These are phyloP conservation scores for Solanum bulbocastanum DNA, from an alignment of 257 asterid genomes.

Conservation along the genomic window DNA sequence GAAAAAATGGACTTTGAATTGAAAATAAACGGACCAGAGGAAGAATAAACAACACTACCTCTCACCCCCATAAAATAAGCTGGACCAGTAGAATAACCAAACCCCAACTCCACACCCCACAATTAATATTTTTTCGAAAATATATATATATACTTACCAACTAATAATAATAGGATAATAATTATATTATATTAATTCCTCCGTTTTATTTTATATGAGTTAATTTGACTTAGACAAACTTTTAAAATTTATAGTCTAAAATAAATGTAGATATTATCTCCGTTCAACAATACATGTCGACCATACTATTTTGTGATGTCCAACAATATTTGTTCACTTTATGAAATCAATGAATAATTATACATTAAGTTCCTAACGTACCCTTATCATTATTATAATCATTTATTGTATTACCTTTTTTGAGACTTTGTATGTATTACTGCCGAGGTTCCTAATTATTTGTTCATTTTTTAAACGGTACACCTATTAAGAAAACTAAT, in stretches of 20 bases:
- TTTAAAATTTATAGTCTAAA: not conserved
- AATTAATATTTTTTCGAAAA: not conserved
- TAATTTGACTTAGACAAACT: no score
- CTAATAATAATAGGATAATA: not conserved
- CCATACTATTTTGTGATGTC: no score
- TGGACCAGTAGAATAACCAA: not conserved
- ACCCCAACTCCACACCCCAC: slow-evolving; percentile 2
- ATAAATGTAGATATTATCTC: not conserved
- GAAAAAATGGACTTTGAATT: not conserved
- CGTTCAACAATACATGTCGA: no score
- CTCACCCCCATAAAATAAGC: not conserved
- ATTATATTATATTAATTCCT: not conserved
- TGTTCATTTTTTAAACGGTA: no score
- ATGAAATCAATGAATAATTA: no score
- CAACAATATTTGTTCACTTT: no score
- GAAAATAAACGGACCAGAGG: not conserved
- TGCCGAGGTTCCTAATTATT: no score
- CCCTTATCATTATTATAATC: no score
- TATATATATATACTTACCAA: not conserved
- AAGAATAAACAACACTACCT: not conserved
- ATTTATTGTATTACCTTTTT: no score
- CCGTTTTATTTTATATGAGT: not conserved
- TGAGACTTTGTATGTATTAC: no score
- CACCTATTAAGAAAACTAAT: no score
- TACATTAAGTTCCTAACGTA: no score